phyloP scores from a whole-genome alignment of 1,284 basidiomycete species.

The Rhodotorula sp. region DNA sequence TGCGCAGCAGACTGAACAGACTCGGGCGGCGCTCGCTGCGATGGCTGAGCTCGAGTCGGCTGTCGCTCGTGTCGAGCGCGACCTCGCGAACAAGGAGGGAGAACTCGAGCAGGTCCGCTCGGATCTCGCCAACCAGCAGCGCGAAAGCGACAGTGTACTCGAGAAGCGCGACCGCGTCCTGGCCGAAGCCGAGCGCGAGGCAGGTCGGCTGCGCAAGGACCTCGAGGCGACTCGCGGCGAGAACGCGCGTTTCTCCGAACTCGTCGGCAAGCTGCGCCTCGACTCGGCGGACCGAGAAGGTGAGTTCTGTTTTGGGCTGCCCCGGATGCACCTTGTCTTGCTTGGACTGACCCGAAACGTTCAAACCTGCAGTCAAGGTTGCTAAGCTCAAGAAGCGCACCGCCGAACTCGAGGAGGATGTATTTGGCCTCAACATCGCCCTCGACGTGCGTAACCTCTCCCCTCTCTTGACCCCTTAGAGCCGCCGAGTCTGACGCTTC shows the following conservation, averaged over 20 bases:
- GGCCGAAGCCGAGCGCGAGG: conserved; percentile 17
- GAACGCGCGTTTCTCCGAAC: conserved; percentile 9
- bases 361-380: conserved; percentile 20
- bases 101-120: background rate
- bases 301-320: background rate
- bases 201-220: conserved; percentile 11
- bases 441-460: conserved; percentile 21
- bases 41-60: conserved; percentile 27
- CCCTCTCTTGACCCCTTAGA: too few species aligned
- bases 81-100: background rate
- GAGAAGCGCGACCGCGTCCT: conserved; percentile 29
- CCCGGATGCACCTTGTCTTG: too few species aligned
- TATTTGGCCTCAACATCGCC: conserved; percentile 39
- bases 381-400: conserved; percentile 34
- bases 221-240: conserved; percentile 13
- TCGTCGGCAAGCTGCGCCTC: conserved; percentile 27
- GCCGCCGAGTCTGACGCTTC: background rate
- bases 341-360: background rate
- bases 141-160: conserved; percentile 11
- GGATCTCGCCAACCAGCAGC: conserved; percentile 5
- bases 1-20: conserved; percentile 7
- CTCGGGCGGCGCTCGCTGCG: background rate
- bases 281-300: conserved; percentile 37
- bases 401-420: conserved; percentile 35
- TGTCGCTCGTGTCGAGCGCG: conserved; percentile 17